Base-by-base conservation (phyloP, 2,329 filamentous ascomycete species). In the Ascochyta koolunga region DNA sequence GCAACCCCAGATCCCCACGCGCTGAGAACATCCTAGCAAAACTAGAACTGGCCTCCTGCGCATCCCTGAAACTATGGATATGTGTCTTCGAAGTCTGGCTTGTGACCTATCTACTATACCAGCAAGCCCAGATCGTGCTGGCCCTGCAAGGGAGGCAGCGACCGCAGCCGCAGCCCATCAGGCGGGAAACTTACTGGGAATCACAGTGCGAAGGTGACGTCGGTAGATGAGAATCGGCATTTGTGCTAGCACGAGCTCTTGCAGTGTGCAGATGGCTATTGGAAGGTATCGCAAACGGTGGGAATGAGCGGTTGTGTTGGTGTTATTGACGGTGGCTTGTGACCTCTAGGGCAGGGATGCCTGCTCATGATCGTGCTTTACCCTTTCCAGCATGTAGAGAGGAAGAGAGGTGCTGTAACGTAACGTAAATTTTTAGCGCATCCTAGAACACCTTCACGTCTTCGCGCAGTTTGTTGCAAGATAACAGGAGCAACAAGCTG, bases 241-340 rank as follows among this genome's bases (percentile, higher is more conserved):
- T 21, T 42, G 43, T 15, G 32, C 50, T 21, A 56, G 59, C 29
- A 46, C 45, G 50, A 47, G 36, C 41, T 53, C 18, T 47, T 32
- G 24, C 35, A 25, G 21, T 39, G 42, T 36, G 47, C 21, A 27
- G 37, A 39, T 39, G 15, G 33, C 42, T 42, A 59, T 60, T 61
- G 55, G 58, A 55, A 60, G 57, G 40, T 40, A 37, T 29, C 22
- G 48, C 45, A 47, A 59, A 33, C 35, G 54, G 29, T 29, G 44
- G 42, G 27, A 37, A 43, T 58, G 40, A 51, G 43, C 49, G 40
- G 51, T 27, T 27, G 40, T 43, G 38, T 47, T 51, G 25, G 38
- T 56, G 21, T 50, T 43, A 27, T 43, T 37, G 43, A 50, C 50
- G 53, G 50, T 58, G 53, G 60, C 60, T 63, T 68, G 64, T 68